Percentiles rank a stretch among this genome's conserved stretches.
These are phyloP conservation scores for Xerocomellus dryophilus DNA, from an alignment of 768 basidiomycete genomes.

Conservation along the genomic window DNA sequence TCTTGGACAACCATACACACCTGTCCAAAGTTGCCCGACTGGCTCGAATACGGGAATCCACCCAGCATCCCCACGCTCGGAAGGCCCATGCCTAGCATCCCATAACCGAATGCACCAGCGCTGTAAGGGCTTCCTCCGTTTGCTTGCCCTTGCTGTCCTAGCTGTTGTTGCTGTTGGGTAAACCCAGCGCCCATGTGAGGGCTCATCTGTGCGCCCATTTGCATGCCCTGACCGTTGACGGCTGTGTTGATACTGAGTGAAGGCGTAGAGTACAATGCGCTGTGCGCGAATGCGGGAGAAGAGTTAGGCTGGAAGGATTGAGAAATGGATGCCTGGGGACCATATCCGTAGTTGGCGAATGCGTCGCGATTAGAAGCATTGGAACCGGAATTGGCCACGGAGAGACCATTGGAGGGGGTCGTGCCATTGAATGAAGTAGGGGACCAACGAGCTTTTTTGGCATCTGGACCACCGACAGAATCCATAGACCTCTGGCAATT, in stretches of 20 bases:
- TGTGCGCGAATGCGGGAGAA: conserved; percentile 49
- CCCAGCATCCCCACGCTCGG: conserved; percentile 70
- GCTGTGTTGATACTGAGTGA: conserved; percentile 64
- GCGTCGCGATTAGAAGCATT: conserved; percentile 54
- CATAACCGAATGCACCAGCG: conserved; percentile 51
- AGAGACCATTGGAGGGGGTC: conserved; percentile 32
- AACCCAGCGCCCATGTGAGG: conserved; percentile 61
- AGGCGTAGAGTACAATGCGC: conserved; percentile 71
- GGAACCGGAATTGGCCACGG: conserved; percentile 36
- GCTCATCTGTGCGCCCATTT: conserved; percentile 60
- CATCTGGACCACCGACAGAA: conserved; percentile 73
- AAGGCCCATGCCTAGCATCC: conserved; percentile 79
- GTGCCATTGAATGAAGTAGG: conserved; percentile 50
- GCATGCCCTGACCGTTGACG: conserved; percentile 42
- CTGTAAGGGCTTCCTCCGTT: conserved; percentile 58
- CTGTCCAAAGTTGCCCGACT: conserved; percentile 70
- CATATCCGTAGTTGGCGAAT: conserved; percentile 87
- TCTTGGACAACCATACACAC: conserved; percentile 30
- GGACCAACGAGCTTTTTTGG: conserved; percentile 90
- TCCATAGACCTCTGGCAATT: conserved; percentile 82
- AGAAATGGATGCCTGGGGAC: conserved; percentile 63
- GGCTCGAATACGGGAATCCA: conserved; percentile 67
- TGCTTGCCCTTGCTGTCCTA: conserved; percentile 34
- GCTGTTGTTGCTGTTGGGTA: conserved; percentile 40
- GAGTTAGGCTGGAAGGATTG: conserved; percentile 49